A percentile compares a stretch with the other conserved stretches of the same genome.
These are phyloP conservation scores for Amanita polypyramis DNA, from an alignment of 768 basidiomycete genomes.

Conservation along the genomic window DNA sequence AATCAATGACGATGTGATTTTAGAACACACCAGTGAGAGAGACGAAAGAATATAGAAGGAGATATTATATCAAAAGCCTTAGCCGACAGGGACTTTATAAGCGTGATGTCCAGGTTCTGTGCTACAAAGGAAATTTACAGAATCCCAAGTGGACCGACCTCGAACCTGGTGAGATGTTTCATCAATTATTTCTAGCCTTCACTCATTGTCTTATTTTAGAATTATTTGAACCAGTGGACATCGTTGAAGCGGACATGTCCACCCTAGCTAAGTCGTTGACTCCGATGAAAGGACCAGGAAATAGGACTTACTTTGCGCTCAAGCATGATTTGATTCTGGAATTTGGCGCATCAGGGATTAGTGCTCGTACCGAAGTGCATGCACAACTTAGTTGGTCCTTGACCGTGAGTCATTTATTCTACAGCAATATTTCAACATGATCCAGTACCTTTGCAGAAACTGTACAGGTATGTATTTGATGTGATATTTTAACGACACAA, in stretches of 20 bases:
- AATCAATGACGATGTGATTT: not conserved
- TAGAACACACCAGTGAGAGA: constrained; percentile 14
- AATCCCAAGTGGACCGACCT: constrained; percentile 4
- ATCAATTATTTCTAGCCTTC: not conserved
- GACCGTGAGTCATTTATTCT: constrained; percentile 8
- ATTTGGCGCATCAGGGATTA: constrained; percentile 12
- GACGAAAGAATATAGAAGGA: constrained; percentile 12
- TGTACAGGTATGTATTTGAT: not conserved
- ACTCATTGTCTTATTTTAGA: constrained; percentile 1
- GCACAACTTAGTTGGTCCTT: constrained; percentile 12
- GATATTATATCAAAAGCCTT: constrained; percentile 11
- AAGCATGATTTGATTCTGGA: constrained; percentile 12
- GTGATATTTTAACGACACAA: too few relatives aligned
- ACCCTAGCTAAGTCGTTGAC: constrained; percentile 2
- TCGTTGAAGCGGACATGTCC: constrained; percentile 7
- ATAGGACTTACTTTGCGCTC: constrained; percentile 10
- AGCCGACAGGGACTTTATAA: constrained; percentile 8
- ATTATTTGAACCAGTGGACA: constrained; percentile 1
- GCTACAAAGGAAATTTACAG: constrained; percentile 11
- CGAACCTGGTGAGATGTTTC: constrained; percentile 3
- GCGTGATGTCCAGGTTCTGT: constrained; percentile 7
- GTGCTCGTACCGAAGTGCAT: constrained; percentile 13
- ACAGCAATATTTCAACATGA: not conserved
- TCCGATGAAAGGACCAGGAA: constrained; percentile 3
- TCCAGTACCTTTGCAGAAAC: not conserved